Evolutionary conservation across 352 stramenopile genomes (phyloP), one percentile per base, ranked within the genome.

Genomic region (Thraustotheca clavata): DNA sequence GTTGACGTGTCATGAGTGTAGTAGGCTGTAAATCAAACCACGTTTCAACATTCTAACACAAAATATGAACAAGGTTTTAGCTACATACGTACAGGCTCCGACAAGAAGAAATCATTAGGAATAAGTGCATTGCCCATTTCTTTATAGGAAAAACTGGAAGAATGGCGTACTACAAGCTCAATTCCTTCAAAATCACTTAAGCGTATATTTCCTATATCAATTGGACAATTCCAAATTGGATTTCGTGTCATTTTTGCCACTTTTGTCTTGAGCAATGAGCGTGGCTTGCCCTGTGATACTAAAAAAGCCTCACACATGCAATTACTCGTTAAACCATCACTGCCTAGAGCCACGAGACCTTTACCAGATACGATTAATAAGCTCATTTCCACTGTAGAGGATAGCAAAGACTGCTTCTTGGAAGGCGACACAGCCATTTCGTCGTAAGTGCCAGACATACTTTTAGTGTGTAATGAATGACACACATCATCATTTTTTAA

Each of bases 171-270:
- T 4, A 31, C 41, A 18, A 65, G 5, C 24, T 39, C 18, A 20
- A 65, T 34, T 29, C 57, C 38, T 9, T 65, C 57, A 33, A 65
- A n/a, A 35, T 65, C 57, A 18, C 32, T 41, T 12, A 65, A 7
- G 31, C 32, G 31, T 16, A 55, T 7, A 7, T 18, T 8, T 18
- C 38, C 57, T 7, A 54, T 41, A 2, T 55, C 57, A 16, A 65
- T 46, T 18, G 22, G 4, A 32, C 29, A 43, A 29, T 54, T 55
- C 57, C 57, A 65, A 6, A 65, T 16, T 16, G 57, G 57, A 35
- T 65, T 65, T 27, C 57, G 57, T n/a, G 57, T 65, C 41, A 43
- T 40, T 26, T 65, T 65, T 31, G 39, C 57, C 16, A 65, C 35
- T 32, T 54, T 52, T 9, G 57, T 54, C 12, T 49, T 52, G 57